Percentiles rank a stretch among this genome's conserved stretches.
phyloP scores from a whole-genome alignment of 2,329 filamentous ascomycete genomes.

The Penicillium polonicum region DNA sequence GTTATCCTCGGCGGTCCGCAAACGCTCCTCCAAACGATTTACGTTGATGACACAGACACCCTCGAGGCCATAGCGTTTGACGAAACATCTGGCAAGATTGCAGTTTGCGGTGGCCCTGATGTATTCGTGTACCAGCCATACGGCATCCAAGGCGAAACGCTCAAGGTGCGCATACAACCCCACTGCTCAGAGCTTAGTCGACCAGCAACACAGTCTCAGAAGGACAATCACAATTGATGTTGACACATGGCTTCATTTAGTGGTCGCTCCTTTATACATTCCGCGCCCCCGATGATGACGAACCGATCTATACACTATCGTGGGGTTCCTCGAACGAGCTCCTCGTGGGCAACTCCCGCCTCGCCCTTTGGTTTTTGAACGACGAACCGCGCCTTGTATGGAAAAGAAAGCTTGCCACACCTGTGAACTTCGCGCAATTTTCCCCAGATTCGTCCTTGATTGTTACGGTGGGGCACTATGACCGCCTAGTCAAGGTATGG shows the following conservation, averaged over 20 bases:
- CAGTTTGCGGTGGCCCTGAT: conserved; percentile 64
- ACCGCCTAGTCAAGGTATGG: conserved; percentile 90
- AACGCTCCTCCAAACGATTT: conserved; percentile 82
- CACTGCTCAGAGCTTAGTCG: conserved; percentile 15
- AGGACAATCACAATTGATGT: background rate
- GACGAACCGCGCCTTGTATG: conserved; percentile 58
- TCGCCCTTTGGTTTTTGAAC: conserved; percentile 67
- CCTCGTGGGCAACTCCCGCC: conserved; percentile 67
- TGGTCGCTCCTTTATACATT: conserved; percentile 60
- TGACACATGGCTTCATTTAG: conserved; percentile 29
- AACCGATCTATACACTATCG: conserved; percentile 62
- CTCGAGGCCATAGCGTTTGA: conserved; percentile 80
- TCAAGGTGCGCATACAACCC: conserved; percentile 60
- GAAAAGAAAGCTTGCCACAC: conserved; percentile 70
- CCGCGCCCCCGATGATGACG: conserved; percentile 45
- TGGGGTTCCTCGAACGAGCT: conserved; percentile 88
- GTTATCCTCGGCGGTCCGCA: conserved; percentile 75
- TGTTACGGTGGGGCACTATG: conserved; percentile 73
- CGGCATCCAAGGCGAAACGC: conserved; percentile 65
- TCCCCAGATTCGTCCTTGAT: conserved; percentile 87
- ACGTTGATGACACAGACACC: conserved; percentile 69
- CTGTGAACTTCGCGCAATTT: conserved; percentile 70
- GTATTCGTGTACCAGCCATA: conserved; percentile 79
- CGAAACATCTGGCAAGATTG: conserved; percentile 79
- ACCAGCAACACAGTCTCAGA: background rate